Evolutionary conservation across 352 stramenopile genomes (phyloP).

Genomic region (Globisporangium rhizosaccharum): DNA sequence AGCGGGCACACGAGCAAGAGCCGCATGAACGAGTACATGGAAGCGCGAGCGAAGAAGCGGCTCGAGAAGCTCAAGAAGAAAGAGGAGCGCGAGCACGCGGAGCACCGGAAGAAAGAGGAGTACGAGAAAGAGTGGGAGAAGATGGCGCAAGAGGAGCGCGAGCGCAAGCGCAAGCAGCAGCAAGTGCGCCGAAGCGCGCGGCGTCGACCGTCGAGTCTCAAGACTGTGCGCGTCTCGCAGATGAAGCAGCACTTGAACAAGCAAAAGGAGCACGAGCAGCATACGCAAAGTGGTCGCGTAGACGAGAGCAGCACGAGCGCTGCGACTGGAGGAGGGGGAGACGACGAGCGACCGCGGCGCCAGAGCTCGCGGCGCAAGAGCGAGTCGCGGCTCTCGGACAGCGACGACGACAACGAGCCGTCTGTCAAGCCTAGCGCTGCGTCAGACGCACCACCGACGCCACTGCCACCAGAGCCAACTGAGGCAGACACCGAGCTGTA

Average conservation of each 20-base stretch:
- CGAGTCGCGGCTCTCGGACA: slow-evolving; percentile 54
- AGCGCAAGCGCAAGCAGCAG: slow-evolving; percentile 79
- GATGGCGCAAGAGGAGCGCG: slow-evolving; percentile 83
- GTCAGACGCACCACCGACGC: slow-evolving; percentile 15
- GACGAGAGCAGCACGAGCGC: slow-evolving; percentile 18
- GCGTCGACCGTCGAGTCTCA: slow-evolving; percentile 72
- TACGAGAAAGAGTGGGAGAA: slow-evolving; percentile 88
- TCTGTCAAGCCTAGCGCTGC: not conserved
- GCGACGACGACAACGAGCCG: slow-evolving; percentile 43
- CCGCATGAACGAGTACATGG: slow-evolving; percentile 89
- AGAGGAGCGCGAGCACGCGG: slow-evolving; percentile 60
- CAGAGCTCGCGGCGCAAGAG: slow-evolving; percentile 33
- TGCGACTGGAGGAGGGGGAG: not conserved
- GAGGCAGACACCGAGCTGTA: slow-evolving; percentile 74
- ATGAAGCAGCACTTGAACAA: slow-evolving; percentile 83
- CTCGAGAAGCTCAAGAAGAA: slow-evolving; percentile 77
- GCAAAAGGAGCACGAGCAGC: slow-evolving; percentile 51
- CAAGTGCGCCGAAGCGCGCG: slow-evolving; percentile 57
- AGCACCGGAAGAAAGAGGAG: slow-evolving; percentile 75
- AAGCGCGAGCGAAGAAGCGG: slow-evolving; percentile 68
- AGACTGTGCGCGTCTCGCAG: slow-evolving; percentile 77
- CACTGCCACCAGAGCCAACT: slow-evolving; percentile 65
- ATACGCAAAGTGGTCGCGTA: slow-evolving; percentile 17
- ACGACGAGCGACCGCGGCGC: slow-evolving; percentile 22
- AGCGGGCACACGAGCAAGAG: slow-evolving; percentile 39